Conservation (phyloP, 495 filamentous ascomycete species). For the Physcia stellaris region DNA sequence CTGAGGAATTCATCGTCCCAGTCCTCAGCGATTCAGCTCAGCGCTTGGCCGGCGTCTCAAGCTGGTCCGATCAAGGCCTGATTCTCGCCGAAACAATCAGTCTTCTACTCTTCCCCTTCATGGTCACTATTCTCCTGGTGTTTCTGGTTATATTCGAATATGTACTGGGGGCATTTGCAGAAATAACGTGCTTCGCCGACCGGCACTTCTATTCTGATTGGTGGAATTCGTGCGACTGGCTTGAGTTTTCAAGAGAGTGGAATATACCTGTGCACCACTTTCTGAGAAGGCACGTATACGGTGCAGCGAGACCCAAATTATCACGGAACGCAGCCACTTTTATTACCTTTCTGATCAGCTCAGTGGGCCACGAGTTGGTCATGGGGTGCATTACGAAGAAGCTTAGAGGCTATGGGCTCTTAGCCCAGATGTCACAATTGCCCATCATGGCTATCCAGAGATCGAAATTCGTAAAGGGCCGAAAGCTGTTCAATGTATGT, state of each 20-base stretch:
- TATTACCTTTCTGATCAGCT: conserved; percentile 83
- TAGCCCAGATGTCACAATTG: conserved; percentile 91
- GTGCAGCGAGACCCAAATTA: conserved; percentile 57
- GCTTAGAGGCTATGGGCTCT: conserved; percentile 81
- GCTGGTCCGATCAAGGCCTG: conserved; percentile 51
- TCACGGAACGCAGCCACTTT: conserved; percentile 69
- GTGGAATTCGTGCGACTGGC: conserved; percentile 63
- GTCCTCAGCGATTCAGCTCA: conserved; percentile 64
- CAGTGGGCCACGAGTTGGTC: conserved; percentile 84
- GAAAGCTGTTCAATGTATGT: conserved; percentile 60
- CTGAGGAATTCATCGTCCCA: conserved; percentile 91
- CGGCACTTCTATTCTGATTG: conserved; percentile 95
- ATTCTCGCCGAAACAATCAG: conserved; percentile 87
- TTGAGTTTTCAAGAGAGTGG: conserved; percentile 96
- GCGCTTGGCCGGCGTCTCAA: conserved; percentile 45
- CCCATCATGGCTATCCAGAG: conserved; percentile 87
- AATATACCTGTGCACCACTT: conserved; percentile 98
- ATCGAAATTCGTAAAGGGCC: conserved; percentile 56
- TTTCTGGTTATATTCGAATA: conserved; percentile 98
- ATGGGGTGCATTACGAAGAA: conserved; percentile 99
- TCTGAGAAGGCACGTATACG: conserved; percentile 88
- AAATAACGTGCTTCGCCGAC: conserved; percentile 86
- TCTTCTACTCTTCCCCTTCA: conserved; percentile 90
- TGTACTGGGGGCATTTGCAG: conserved; percentile 83
- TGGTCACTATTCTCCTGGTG: conserved; percentile 87